Evolutionary conservation across 441 rosid genomes (phyloP).

Genomic region (Isatis lusitanica): DNA sequence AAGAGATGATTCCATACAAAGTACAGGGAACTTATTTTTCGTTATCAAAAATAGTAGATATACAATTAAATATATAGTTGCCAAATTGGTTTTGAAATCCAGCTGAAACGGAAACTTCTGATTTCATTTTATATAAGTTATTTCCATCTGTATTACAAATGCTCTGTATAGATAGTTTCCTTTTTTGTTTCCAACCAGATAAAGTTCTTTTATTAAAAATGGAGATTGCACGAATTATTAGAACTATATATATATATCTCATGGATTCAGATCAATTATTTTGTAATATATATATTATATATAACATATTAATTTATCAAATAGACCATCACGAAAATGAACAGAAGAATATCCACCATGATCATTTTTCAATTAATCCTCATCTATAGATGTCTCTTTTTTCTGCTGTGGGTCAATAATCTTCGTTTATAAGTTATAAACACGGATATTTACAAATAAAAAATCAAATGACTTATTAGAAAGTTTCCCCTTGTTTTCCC

Average conservation of each 20-base stretch:
- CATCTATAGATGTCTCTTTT: neutral
- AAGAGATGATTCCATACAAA: neutral
- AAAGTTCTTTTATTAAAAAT: neutral
- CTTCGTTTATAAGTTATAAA: neutral
- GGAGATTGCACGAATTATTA: neutral
- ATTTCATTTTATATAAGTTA: neutral
- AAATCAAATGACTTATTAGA: neutral
- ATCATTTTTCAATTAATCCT: neutral
- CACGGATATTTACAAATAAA: neutral
- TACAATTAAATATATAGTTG: neutral
- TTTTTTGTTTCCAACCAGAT: neutral
- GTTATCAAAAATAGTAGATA: neutral
- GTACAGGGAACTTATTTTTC: neutral
- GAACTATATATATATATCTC: neutral
- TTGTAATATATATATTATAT: neutral
- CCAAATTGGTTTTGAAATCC: neutral
- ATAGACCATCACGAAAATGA: neutral
- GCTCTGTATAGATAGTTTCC: neutral
- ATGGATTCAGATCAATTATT: neutral
- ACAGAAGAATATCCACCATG: neutral
- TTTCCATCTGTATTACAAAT: neutral
- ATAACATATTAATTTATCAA: neutral
- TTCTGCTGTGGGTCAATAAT: neutral
- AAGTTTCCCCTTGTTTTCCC: slow-evolving; percentile 26
- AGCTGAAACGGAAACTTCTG: neutral